These are phyloP conservation scores for Globisporangium uncinulatum DNA, from an alignment of 352 stramenopile species.

Conservation along the genomic window DNA sequence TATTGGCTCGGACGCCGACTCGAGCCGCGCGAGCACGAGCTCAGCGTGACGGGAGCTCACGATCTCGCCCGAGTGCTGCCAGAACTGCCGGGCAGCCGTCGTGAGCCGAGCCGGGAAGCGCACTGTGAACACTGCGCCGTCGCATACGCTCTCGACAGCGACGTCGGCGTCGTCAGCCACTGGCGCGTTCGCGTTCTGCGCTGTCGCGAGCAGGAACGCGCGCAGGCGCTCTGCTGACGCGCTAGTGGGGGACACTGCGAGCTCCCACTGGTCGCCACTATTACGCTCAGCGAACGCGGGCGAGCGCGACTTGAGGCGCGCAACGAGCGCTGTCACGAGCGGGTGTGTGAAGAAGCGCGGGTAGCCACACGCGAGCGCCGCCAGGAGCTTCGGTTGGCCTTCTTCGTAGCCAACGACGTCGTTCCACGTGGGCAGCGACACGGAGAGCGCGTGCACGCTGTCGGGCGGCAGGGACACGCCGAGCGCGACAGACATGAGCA, in stretches of 20 bases:
- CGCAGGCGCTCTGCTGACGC: slow-evolving; percentile 50
- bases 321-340: slow-evolving; percentile 64
- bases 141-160: slow-evolving; percentile 32
- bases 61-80: slow-evolving; percentile 93
- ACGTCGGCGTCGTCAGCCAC: slow-evolving; percentile 14
- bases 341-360: slow-evolving; percentile 92
- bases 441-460: slow-evolving; percentile 69
- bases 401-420: slow-evolving; percentile 92
- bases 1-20: slow-evolving; percentile 5
- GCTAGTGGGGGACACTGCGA: slow-evolving; percentile 51
- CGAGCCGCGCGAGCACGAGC: slow-evolving; percentile 42
- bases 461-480: slow-evolving; percentile 67
- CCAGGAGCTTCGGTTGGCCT: slow-evolving; percentile 51
- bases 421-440: slow-evolving; percentile 78
- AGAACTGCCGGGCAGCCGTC: slow-evolving; percentile 78
- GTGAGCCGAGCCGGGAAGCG: slow-evolving; percentile 58
- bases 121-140: slow-evolving; percentile 47
- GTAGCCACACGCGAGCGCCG: slow-evolving; percentile 85
- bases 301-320: slow-evolving; percentile 20
- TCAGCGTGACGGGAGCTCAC: slow-evolving; percentile 83
- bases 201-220: slow-evolving; percentile 58
- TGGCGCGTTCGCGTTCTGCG: slow-evolving; percentile 14
- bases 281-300: slow-evolving; percentile 14
- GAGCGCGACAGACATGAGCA: slow-evolving; percentile 33
- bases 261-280: slow-evolving; percentile 11